Base-by-base conservation (phyloP, 23 red algal genomes). In the Gracilaria domingensis region DNA sequence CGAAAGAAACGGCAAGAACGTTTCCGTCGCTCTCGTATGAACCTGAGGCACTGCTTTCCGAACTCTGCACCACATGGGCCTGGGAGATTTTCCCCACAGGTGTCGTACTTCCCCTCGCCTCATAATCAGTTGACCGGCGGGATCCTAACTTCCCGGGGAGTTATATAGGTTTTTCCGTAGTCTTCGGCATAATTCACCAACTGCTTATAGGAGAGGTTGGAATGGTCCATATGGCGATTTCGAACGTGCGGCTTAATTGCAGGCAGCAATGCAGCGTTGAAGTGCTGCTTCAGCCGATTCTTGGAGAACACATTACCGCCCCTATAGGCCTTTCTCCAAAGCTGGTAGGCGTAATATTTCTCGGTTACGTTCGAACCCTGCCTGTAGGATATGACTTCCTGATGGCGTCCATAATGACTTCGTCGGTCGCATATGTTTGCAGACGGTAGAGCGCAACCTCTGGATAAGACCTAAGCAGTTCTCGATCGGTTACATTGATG, bases 351-450 rank as follows among this genome's bases (percentile, higher is more conserved):
- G 4, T 20, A 83, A 20, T 55, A 24, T 32, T 2, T 60, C 8
- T 83, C 0, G n/a, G 80, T 64, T 53, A 1, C 62, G 32, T 59
- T 40, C 28, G 48, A 30, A 29, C 56, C 34, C 28, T 66, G 2
- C 35, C 57, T 83, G 12, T 29, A 60, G 23, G 0, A 66, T 34
- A 62, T 83, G 51, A 61, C 12, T 13, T 83, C 51, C 21, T 60
- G 58, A 60, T 37, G 37, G 80, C 80, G 33, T 83, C 80, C 53
- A 57, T 39, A 33, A 83, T 65, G 50, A 60, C 80, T 12, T 61
- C 80, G 58, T 83, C 51, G n/a, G 80, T 83, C 29, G 80, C 80
- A 62, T 83, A 83, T 38, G 51, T 83, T 40, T 30, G 4, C 28
- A 64, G 34, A 20, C 61, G 56, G 56, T 62, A 83, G 55, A 62